A percentile compares a stretch with the other conserved stretches of the same genome.
Conservation (phyloP, 2,329 filamentous ascomycete species). For the Claviceps lovelessii region DNA sequence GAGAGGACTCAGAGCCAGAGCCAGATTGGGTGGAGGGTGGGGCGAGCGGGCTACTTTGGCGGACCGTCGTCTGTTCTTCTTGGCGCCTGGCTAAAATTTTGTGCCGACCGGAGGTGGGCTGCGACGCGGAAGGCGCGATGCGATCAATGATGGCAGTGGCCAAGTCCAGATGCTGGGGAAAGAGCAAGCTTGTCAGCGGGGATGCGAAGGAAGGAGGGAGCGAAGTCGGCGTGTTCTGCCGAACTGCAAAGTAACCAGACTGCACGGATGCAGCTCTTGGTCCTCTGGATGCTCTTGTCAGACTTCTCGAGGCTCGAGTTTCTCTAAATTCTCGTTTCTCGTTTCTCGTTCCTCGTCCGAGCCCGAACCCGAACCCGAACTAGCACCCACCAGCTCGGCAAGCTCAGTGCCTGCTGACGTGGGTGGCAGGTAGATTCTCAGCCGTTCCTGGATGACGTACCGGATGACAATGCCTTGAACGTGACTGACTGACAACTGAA, state of each 20-base stretch:
- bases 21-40: not conserved
- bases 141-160: not conserved
- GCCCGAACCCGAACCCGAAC: not conserved
- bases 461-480: not conserved
- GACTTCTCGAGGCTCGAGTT: no score
- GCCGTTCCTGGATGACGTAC: constrained; percentile 2
- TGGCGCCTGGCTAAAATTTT: not conserved
- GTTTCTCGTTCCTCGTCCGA: not conserved
- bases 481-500: not conserved
- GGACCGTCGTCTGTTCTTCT: not conserved
- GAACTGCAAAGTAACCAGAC: no score
- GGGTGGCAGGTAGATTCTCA: not conserved
- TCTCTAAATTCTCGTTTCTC: not conserved
- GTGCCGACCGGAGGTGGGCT: no score
- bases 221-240: no score
- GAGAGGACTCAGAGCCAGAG: not conserved
- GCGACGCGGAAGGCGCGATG: not conserved
- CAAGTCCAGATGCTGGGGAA: not conserved
- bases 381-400: not conserved
- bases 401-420: not conserved
- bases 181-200: not conserved
- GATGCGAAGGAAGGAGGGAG: no score
- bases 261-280: no score
- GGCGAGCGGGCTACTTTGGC: not conserved
- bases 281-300: no score